A percentile compares a stretch with the other conserved stretches of the same genome.
phyloP scores from a whole-genome alignment of 163 green algal species.

The Chlamydomonas reinhardtii region DNA sequence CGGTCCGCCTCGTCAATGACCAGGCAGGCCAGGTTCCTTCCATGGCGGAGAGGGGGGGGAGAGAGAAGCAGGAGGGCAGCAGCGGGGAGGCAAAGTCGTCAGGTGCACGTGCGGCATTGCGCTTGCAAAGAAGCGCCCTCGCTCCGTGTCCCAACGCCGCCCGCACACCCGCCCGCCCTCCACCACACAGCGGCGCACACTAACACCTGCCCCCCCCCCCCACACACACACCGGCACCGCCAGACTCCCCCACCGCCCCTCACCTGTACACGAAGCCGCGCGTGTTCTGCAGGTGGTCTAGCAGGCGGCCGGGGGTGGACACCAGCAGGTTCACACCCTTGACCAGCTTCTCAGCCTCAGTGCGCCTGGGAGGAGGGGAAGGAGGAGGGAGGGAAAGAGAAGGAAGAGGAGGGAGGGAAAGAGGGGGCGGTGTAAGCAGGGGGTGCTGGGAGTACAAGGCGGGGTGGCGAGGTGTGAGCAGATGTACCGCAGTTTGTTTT shows the following conservation, averaged over 20 bases:
- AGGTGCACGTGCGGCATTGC: no score
- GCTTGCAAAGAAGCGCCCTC: no score
- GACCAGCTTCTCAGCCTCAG: conserved; percentile 94
- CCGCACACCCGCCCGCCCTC: not conserved
- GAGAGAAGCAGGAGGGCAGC: not conserved
- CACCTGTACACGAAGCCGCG: conserved; percentile 62
- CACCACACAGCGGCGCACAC: not conserved
- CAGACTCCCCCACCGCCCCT: no score
- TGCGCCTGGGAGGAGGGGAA: no score
- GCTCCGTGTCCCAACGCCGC: no score
- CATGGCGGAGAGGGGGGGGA: not conserved
- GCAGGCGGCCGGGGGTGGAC: conserved; percentile 93
- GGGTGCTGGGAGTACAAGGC: no score
- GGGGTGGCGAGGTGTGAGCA: no score
- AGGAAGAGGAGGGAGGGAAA: no score
- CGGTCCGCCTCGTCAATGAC: conserved; percentile 98
- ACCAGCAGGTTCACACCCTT: conserved; percentile 98
- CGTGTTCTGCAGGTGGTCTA: conserved; percentile 99
- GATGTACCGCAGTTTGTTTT: no score
- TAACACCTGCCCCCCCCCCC: no score
- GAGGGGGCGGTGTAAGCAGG: no score
- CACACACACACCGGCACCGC: not conserved
- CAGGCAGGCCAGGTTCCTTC: conserved; percentile 80
- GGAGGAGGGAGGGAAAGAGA: not conserved
- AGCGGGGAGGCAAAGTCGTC: no score